Evolutionary conservation across 2,329 filamentous ascomycete species (phyloP), one percentile per base, ranked within the genome.

Genomic region (Colletotrichum eleusines): DNA sequence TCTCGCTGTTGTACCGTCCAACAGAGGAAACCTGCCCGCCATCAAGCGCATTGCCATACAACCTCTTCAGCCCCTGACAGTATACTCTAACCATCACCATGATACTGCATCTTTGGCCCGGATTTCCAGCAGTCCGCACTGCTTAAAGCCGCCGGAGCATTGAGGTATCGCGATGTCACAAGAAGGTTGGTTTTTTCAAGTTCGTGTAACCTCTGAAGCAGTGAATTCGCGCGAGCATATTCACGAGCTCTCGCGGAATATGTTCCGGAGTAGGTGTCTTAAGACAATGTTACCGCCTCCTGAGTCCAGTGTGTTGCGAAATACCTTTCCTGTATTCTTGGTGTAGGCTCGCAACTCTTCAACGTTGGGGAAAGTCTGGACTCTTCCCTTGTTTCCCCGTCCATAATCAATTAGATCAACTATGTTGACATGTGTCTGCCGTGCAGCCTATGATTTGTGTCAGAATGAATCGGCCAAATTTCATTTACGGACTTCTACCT

Each of bases 231-330:
- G n/a, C n/a, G n/a, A n/a, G n/a, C n/a, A n/a, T n/a, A n/a, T n/a
- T 54, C 18, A 35, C 18, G 12, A 3, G 31, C 18, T 33, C 51
- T 1, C 20, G 6, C 51, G 28, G 35, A n/a, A 7, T n/a, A 54
- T 35, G 16, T 54, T 12, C 8, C 51, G 51, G 23, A 54, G 51
- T n/a, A 54, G 51, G 51, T 54, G 51, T n/a, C 51, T 54, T n/a
- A 54, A 54, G 9, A 54, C 51, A 2, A 31, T 12, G 3, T n/a
- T 54, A 20, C 51, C 9, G n/a, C 20, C 1, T 54, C n/a, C n/a
- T n/a, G 8, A 2, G 28, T 3, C 28, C 1, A 35, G 23, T 33
- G 0, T n/a, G 11, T n/a, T 54, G 16, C 0, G 51, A 14, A 35
- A 54, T 35, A 54, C 23, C 51, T n/a, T 54, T 28, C 18, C 18